Evolutionary conservation across 208 protist species (phyloP).

Genomic region (Leishmania aethiopica): DNA sequence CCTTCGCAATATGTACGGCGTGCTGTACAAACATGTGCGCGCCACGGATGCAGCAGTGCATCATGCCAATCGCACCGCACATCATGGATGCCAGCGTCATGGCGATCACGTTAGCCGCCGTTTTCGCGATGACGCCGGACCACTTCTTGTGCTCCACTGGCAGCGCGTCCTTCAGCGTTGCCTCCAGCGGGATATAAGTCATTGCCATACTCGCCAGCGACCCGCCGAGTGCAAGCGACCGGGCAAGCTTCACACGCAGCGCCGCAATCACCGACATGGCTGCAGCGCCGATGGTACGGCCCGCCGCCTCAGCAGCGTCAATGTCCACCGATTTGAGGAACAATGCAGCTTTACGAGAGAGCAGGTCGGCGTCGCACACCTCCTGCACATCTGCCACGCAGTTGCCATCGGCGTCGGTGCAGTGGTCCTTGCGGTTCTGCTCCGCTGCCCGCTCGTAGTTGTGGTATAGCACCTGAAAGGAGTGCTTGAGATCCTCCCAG

Average conservation of each 20-base stretch:
- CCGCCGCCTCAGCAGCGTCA: constrained; percentile 43
- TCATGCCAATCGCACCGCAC: constrained; percentile 37
- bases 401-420: constrained; percentile 46
- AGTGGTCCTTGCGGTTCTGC: constrained; percentile 62
- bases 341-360: constrained; percentile 57
- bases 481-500: constrained; percentile 61
- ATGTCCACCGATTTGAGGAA: constrained; percentile 71
- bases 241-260: constrained; percentile 57
- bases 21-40: constrained; percentile 52
- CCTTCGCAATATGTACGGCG: constrained; percentile 39
- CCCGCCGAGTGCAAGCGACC: constrained; percentile 58
- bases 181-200: constrained; percentile 49
- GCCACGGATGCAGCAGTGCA: constrained; percentile 72
- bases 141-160: constrained; percentile 60
- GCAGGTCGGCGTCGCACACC: constrained; percentile 42
- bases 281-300: constrained; percentile 40
- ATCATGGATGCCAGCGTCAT: constrained; percentile 47
- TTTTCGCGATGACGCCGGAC: constrained; percentile 38
- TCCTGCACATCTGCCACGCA: constrained; percentile 56
- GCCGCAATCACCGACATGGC: constrained; percentile 67
- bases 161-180: constrained; percentile 49
- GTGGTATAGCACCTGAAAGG: constrained; percentile 41
- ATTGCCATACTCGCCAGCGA: constrained; percentile 54
- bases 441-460: constrained; percentile 69
- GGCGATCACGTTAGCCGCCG: constrained; percentile 31